phyloP scores from a whole-genome alignment of 192 early-diverging fungal genomes.

The Backusella luteola region DNA sequence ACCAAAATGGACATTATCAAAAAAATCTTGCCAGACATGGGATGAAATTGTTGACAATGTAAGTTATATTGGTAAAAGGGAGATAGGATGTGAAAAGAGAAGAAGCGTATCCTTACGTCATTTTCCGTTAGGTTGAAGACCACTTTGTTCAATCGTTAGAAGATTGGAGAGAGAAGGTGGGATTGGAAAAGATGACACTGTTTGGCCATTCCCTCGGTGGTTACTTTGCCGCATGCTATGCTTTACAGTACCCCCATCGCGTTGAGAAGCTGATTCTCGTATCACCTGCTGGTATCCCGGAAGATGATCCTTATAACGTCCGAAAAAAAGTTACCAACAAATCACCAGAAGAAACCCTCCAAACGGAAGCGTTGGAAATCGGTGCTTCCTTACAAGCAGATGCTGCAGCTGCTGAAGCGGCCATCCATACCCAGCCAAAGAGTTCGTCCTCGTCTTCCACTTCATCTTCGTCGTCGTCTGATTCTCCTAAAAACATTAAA shows the following conservation, averaged over 20 bases:
- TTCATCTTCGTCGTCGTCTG: too few relatives aligned
- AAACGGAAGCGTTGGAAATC: slow-evolving; percentile 28
- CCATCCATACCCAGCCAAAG: not conserved
- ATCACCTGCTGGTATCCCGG: slow-evolving; percentile 70
- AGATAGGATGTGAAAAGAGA: too few relatives aligned
- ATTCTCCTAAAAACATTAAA: not conserved
- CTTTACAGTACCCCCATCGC: slow-evolving; percentile 80
- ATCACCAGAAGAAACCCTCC: slow-evolving; percentile 26
- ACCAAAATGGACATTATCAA: slow-evolving; percentile 50
- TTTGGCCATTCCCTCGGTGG: slow-evolving; percentile 86
- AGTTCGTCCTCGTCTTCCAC: not conserved
- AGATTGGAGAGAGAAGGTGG: slow-evolving; percentile 76
- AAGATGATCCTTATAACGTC: slow-evolving; percentile 23
- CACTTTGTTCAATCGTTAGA: slow-evolving; percentile 93
- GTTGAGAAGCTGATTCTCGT: slow-evolving; percentile 88
- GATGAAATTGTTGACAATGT: slow-evolving; percentile 42
- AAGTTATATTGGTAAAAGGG: not conserved
- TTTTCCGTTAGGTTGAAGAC: slow-evolving; percentile 55
- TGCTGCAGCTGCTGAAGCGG: slow-evolving; percentile 12
- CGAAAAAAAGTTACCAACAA: not conserved
- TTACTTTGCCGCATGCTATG: slow-evolving; percentile 83
- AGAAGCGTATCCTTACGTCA: not conserved
- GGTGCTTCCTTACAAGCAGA: slow-evolving; percentile 27
- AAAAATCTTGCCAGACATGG: slow-evolving; percentile 34
- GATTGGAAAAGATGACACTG: slow-evolving; percentile 83